Percentiles rank a stretch among this genome's conserved stretches.
phyloP scores from a whole-genome alignment of 768 basidiomycete species.

The Exidia glandulosa region DNA sequence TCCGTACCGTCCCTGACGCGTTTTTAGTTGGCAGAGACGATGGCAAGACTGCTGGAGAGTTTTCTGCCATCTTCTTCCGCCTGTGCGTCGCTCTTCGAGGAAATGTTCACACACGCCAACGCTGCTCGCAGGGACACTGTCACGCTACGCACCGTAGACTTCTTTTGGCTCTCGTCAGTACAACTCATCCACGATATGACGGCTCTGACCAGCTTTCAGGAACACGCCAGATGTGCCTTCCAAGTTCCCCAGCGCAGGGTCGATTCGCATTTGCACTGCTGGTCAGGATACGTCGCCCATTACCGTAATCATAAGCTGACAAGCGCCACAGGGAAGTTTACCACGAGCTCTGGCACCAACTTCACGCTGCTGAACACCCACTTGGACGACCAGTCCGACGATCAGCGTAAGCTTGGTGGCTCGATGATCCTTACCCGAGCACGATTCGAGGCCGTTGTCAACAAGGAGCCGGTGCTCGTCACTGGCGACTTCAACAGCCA shows the following conservation, averaged over 20 bases:
- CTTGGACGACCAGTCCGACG: conserved; percentile 43
- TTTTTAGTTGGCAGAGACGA: conserved; percentile 44
- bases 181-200: not conserved
- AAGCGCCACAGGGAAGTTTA: not conserved
- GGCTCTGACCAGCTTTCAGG: not conserved
- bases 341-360: not conserved
- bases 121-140: conserved; percentile 9
- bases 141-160: conserved; percentile 30
- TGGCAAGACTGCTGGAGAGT: conserved; percentile 44
- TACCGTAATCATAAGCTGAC: not conserved
- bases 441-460: conserved; percentile 34
- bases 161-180: conserved; percentile 47
- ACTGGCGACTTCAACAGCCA: conserved; percentile 45
- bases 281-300: conserved; percentile 3
- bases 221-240: conserved; percentile 14
- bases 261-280: conserved; percentile 37
- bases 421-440: conserved; percentile 44
- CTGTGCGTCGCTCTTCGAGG: not conserved
- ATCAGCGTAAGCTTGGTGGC: conserved; percentile 39
- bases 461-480: conserved; percentile 32
- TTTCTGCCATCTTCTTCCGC: conserved; percentile 52
- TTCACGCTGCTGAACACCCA: conserved; percentile 34
- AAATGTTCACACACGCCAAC: not conserved
- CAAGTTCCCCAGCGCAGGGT: conserved; percentile 39
- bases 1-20: not conserved